Evolutionary conservation across 371 early-diverging fungal genomes (phyloP), one percentile per base, ranked within the genome.

Genomic region (Rhizopus delemar): DNA sequence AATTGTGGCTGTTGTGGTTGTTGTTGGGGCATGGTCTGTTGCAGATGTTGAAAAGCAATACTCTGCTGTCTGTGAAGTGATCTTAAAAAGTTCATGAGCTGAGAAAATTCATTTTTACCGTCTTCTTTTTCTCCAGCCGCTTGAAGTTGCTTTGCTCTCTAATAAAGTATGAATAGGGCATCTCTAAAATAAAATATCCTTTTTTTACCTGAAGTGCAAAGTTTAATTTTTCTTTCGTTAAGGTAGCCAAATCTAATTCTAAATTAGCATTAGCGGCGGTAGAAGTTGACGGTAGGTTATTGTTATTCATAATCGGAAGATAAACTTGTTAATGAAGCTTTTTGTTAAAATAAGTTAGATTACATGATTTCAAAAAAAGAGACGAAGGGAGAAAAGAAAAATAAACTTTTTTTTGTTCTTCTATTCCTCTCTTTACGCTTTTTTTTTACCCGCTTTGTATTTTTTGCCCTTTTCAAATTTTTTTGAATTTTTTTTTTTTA

Each of bases 91-190:
- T 74, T 71, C 80, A 89, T 77, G n/a, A 89, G 65, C 57, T 86
- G 83, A 15, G 89, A 87, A 57, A 80, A 82, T 59, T 90, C 90
- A 34, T 79, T 80, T 59, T 81, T 83, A 48, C 79, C 88, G 49
- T 85, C 83, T 75, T 91, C 91, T 13, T 85, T 87, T 38, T 84
- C 88, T 12, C 91, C 90, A 34, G 71, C 75, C 8, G 75, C 74
- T 62, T 85, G 80, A 46, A 85, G 55, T 28, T 75, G 74, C 38
- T 79, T 72, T 41, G 69, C 69, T 59, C 68, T 62, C 74, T 70
- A 50, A 15, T 2, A 49, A 48, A 15, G 31, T 9, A 22, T 22
- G 12, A 35, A 32, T 33, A 43, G 7, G 35, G 22, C 28, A 49
- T 29, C n/a, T 41, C 31, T 8, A 36, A n/a, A 41, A 32, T 16